Conservation (phyloP, 2,329 filamentous ascomycete species). For the Karstenula rhodostoma region DNA sequence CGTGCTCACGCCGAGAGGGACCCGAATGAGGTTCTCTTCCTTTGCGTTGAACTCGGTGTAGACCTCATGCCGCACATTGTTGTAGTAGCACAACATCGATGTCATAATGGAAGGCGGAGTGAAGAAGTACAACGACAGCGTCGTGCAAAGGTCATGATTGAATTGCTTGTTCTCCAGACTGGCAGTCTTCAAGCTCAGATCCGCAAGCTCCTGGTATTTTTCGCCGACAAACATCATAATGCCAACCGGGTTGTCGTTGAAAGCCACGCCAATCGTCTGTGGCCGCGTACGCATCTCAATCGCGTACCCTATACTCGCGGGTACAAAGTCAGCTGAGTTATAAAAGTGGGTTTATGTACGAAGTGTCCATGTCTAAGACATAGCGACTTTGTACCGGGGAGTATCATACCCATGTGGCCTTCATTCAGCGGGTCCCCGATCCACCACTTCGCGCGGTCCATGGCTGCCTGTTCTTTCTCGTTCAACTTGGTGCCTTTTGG, state of each 20-base stretch:
- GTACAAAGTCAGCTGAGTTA: too few relatives aligned
- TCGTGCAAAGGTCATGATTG: slow-evolving; percentile 40
- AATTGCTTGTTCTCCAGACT: slow-evolving; percentile 40
- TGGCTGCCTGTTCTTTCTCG: slow-evolving; percentile 42
- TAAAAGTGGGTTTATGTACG: too few relatives aligned
- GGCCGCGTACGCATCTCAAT: slow-evolving; percentile 54
- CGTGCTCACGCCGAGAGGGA: slow-evolving; percentile 50
- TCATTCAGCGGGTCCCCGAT: slow-evolving; percentile 40
- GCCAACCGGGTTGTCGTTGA: slow-evolving; percentile 55
- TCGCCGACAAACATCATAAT: slow-evolving; percentile 56
- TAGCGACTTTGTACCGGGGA: too few relatives aligned
- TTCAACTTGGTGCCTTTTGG: slow-evolving; percentile 41
- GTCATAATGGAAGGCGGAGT: slow-evolving; percentile 49
- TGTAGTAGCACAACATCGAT: slow-evolving; percentile 49
- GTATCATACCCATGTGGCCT: slow-evolving; percentile 52
- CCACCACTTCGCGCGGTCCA: slow-evolving; percentile 46
- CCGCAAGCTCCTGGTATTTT: slow-evolving; percentile 52
- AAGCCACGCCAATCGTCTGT: slow-evolving; percentile 53
- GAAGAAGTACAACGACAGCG: slow-evolving; percentile 48
- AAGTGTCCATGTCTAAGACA: too few relatives aligned
- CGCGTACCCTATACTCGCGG: too few relatives aligned
- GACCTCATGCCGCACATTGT: slow-evolving; percentile 50
- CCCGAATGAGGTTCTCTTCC: slow-evolving; percentile 48
- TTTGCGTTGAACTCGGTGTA: slow-evolving; percentile 48
- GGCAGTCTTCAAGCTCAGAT: slow-evolving; percentile 37